Percentiles rank a stretch among this genome's conserved stretches.
phyloP scores from a whole-genome alignment of 176 grass and related monocot species.

The Tillandsia fasciculata region DNA sequence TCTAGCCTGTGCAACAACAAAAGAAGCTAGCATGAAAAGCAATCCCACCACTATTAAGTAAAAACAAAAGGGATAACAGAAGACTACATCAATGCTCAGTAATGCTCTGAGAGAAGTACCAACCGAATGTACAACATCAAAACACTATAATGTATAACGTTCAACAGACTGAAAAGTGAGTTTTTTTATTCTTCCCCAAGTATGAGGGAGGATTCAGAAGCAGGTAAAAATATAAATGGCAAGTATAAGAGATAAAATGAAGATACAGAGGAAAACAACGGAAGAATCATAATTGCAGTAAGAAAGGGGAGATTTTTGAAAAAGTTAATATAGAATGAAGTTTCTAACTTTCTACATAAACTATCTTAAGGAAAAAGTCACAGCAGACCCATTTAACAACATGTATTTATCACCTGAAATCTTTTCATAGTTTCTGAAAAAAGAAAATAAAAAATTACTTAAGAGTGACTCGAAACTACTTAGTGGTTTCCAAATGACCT shows the following conservation, averaged over 20 bases:
- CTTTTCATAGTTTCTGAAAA: neutral
- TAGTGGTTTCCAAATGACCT: too few species aligned
- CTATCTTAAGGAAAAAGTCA: neutral
- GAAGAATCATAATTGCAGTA: too few species aligned
- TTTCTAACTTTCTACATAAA: neutral
- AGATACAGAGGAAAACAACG: too few species aligned
- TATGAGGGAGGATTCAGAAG: too few species aligned
- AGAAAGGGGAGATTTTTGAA: too few species aligned
- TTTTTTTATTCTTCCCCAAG: too few species aligned
- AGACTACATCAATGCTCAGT: neutral
- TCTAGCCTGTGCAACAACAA: conserved; percentile 61
- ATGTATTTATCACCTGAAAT: neutral
- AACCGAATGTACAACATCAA: neutral
- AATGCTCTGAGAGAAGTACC: neutral
- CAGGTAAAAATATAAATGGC: too few species aligned
- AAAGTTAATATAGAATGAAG: neutral
- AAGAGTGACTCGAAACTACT: conserved; percentile 14
- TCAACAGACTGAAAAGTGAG: too few species aligned
- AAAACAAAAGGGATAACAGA: neutral
- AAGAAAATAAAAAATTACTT: conserved; percentile 13
- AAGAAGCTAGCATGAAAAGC: neutral
- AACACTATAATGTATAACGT: neutral
- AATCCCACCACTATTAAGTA: neutral
- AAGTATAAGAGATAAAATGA: too few species aligned
- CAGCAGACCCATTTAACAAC: too few species aligned